Evolutionary conservation across 805 yeast genomes (phyloP).

Genomic region (Candida montana): DNA sequence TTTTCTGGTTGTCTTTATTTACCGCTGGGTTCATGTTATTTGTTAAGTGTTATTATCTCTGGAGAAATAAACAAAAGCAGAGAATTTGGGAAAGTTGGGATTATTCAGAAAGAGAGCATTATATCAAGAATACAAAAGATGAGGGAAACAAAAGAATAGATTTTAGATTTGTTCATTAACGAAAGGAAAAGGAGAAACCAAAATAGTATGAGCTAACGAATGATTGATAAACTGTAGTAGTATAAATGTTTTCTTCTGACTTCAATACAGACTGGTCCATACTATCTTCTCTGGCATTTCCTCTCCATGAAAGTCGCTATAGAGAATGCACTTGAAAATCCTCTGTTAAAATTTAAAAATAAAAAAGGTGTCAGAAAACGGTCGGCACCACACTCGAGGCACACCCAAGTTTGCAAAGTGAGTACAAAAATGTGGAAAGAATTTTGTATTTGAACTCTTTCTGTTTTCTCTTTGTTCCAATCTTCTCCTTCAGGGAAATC

Average conservation of each 20-base stretch:
- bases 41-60: constrained; percentile 8
- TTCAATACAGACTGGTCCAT: too few species aligned
- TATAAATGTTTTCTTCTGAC: too few species aligned
- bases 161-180: constrained; percentile 29
- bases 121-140: constrained; percentile 41
- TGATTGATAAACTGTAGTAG: too few species aligned
- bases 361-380: neutral
- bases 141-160: constrained; percentile 58
- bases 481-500: too few species aligned
- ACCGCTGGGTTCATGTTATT: constrained; percentile 16
- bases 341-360: too few species aligned
- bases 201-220: neutral
- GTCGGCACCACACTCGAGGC: neutral
- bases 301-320: too few species aligned
- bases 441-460: neutral
- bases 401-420: neutral
- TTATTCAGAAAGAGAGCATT: constrained; percentile 43
- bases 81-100: constrained; percentile 46
- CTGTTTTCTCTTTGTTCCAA: too few species aligned
- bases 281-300: too few species aligned
- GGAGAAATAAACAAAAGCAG: constrained; percentile 39
- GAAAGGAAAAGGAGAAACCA: too few species aligned
- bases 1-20: constrained; percentile 5
- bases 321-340: too few species aligned
- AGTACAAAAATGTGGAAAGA: too few species aligned